Base-by-base conservation (phyloP, 2,329 filamentous ascomycete genomes). In the Oidium heveae region DNA sequence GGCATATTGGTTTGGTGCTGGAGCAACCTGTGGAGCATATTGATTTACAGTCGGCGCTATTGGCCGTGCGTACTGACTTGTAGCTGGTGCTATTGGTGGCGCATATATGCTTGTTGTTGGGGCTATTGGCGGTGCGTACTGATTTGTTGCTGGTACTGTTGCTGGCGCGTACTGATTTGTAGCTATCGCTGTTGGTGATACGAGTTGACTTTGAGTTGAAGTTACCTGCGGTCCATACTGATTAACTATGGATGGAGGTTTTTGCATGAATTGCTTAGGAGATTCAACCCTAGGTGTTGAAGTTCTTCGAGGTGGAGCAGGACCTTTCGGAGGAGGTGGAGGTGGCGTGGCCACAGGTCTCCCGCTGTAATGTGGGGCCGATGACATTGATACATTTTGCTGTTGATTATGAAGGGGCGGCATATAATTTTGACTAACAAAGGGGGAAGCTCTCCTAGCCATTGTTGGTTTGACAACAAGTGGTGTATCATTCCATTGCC, bases 401-500 rank as follows among this genome's bases (percentile, higher is more conserved):
- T 70, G 69, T 56, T 74, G 73, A 63, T 84, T 79, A 60, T 76
- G 77, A 1, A 79, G 74, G 71, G 91, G 94, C 9, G 86, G 85
- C 18, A 84, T 78, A n/a, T 74, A 77, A 53, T 87, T 78, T 2
- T 82, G 72, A 53, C 79, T 76, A 46, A 69, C 64, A 34, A 64
- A 64, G 20, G 78, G 71, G 0, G 89, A 95, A 49, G 74, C 74
- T 64, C 82, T 78, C 60, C 88, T 79, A 22, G 81, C 60, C 15
- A 77, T 75, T n/a, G 82, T 74, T 55, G 75, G 71, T 70, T 89
- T 86, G 49, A 77, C 74, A 49, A 96, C 84, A 62, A 94, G 76
- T 1, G 91, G 91, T 53, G 93, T 82, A 67, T 98, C 91, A 61
- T 98, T 98, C 91, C 91, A 98, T 61, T 84, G 83, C 32, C 81